Conservation (phyloP, 148 eudicot species). For the Persicaria tinctoria region DNA sequence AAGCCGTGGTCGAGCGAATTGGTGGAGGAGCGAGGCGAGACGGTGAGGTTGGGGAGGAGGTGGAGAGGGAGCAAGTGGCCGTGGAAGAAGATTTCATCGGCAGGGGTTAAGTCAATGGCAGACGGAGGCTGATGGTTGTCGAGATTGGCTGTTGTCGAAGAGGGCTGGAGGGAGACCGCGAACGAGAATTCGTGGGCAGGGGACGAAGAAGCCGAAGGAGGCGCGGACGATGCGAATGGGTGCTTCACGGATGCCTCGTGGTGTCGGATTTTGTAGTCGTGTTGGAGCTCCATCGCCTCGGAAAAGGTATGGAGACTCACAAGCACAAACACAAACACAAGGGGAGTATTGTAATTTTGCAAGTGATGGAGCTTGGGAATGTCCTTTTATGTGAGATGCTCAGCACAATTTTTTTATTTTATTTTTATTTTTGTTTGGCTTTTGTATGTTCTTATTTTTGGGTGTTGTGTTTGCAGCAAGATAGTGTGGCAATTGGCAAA, state of each 20-base stretch:
- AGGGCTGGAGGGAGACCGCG: conserved; percentile 25
- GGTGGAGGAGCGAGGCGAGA: conserved; percentile 58
- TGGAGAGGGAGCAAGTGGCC: conserved; percentile 74
- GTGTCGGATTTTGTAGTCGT: neutral
- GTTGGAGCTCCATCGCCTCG: neutral
- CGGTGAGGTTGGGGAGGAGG: conserved; percentile 44
- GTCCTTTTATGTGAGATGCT: neutral
- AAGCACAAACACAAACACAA: neutral
- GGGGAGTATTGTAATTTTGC: neutral
- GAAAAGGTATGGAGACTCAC: neutral
- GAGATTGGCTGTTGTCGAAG: neutral
- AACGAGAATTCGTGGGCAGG: conserved; percentile 47
- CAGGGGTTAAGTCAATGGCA: conserved; percentile 58
- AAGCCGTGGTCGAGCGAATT: conserved; percentile 31
- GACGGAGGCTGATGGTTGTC: conserved; percentile 2
- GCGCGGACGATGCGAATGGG: neutral
- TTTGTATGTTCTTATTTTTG: too few relatives aligned
- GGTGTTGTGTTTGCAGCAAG: too few relatives aligned
- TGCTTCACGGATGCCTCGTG: neutral
- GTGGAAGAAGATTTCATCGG: conserved; percentile 74
- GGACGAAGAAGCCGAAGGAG: conserved; percentile 28
- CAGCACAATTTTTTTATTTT: neutral
- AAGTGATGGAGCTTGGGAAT: neutral
- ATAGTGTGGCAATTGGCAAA: too few relatives aligned
- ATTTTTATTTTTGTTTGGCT: too few relatives aligned